phyloP scores from a whole-genome alignment of 2,329 filamentous ascomycete species.

The Talaromyces amestolkiae region DNA sequence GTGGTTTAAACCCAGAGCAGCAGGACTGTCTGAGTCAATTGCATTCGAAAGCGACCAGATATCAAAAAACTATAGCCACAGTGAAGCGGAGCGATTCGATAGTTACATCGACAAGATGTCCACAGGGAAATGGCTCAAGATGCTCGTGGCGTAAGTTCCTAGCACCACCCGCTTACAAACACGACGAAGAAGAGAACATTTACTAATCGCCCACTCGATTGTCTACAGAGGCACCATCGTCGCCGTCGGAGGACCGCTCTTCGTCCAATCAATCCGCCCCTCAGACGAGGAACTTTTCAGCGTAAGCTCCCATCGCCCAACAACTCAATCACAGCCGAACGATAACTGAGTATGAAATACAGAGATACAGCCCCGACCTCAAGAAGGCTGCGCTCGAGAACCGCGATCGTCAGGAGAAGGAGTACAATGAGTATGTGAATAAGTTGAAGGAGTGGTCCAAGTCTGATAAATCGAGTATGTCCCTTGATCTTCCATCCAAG shows the following conservation, averaged over 20 bases:
- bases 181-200: not conserved
- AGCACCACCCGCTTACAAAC: not conserved
- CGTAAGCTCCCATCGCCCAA: conserved; percentile 35
- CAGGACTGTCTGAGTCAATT: conserved; percentile 2
- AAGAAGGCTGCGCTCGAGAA: conserved; percentile 81
- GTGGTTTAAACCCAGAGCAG: not conserved
- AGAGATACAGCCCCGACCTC: conserved; percentile 92
- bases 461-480: conserved; percentile 81
- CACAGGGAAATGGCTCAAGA: conserved; percentile 60
- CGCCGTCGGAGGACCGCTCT: conserved; percentile 78
- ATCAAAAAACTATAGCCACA: not conserved
- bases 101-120: not conserved
- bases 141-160: conserved; percentile 62
- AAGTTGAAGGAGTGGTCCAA: conserved; percentile 86
- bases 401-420: conserved; percentile 70
- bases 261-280: conserved; percentile 70
- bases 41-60: not conserved
- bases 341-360: not conserved
- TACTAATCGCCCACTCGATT: not conserved
- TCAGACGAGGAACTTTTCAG: conserved; percentile 88
- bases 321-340: not conserved
- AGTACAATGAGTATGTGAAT: conserved; percentile 84
- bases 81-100: not conserved
- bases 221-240: conserved; percentile 63
- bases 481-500: too few relatives aligned